Base-by-base conservation (phyloP, 2,329 filamentous ascomycete species). In the Nigrograna mackinnonii region DNA sequence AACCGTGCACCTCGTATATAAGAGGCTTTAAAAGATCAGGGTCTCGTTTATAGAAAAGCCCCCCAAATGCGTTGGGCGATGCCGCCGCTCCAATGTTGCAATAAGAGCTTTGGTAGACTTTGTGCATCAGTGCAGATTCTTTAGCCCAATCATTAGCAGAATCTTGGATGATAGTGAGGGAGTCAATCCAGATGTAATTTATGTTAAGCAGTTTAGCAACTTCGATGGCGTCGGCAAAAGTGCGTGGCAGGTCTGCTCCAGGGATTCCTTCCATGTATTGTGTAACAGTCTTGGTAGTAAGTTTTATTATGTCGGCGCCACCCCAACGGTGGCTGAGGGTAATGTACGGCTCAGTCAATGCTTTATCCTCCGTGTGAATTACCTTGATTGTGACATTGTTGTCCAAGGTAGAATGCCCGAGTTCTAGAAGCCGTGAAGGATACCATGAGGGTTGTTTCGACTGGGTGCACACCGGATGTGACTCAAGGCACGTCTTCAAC, bases 321-420 rank as follows among this genome's bases (percentile, higher is more conserved):
- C 31, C 31, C 31, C 31, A 33, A 17, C 31, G 18, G 18, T 33
- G 31, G 16, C 31, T 33, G 16, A 33, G 31, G n/a, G 31, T 33
- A 9, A 17, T 17, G 18, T 33, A 33, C n/a, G n/a, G n/a, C n/a
- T n/a, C n/a, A n/a, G n/a, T n/a, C n/a, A n/a, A n/a, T n/a, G n/a
- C n/a, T n/a, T n/a, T n/a, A n/a, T n/a, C n/a, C n/a, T n/a, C n/a
- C n/a, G n/a, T n/a, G n/a, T n/a, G n/a, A n/a, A n/a, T n/a, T n/a
- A n/a, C n/a, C n/a, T n/a, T n/a, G n/a, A n/a, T n/a, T n/a, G n/a
- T n/a, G n/a, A n/a, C n/a, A n/a, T n/a, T n/a, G n/a, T n/a, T n/a
- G n/a, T n/a, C n/a, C n/a, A n/a, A n/a, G n/a, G n/a, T n/a, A n/a
- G n/a, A n/a, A n/a, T n/a, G n/a, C n/a, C n/a, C n/a, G n/a, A n/a